Percentiles rank a stretch among this genome's conserved stretches.
Conservation (phyloP, 2,329 filamentous ascomycete species). For the Zasmidium angulare region DNA sequence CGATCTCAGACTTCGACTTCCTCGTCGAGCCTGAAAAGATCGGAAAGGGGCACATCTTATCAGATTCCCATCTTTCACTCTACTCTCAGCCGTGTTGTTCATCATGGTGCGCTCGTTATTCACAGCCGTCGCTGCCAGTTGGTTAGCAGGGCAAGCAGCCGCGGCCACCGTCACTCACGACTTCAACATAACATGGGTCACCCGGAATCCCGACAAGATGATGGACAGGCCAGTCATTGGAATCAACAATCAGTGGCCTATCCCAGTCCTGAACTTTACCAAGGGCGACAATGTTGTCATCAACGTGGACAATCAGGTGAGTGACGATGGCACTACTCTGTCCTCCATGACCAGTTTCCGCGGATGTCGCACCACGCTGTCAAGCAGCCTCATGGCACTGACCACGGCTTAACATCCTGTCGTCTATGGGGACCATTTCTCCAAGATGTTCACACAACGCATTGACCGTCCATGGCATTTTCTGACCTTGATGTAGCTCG, state of each 20-base stretch:
- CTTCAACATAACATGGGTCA: constrained; percentile 53
- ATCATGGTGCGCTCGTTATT: neutral
- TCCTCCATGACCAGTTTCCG: no score
- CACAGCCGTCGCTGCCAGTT: neutral
- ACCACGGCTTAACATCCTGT: no score
- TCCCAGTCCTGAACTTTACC: constrained; percentile 70
- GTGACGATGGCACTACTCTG: no score
- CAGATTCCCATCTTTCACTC: neutral
- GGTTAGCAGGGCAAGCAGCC: constrained; percentile 11
- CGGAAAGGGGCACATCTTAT: neutral
- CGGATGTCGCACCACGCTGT: no score
- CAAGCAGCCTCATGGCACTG: neutral
- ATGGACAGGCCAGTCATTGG: constrained; percentile 56
- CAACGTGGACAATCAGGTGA: constrained; percentile 62
- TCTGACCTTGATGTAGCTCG: constrained; percentile 40
- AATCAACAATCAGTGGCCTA: constrained; percentile 73
- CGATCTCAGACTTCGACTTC: constrained; percentile 5
- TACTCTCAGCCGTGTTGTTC: neutral
- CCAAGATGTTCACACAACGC: no score
- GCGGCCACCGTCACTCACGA: constrained; percentile 24
- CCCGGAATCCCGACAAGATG: constrained; percentile 56
- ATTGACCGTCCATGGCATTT: neutral
- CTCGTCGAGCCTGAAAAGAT: neutral
- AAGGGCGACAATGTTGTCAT: constrained; percentile 71
- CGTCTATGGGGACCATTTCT: no score